A percentile compares a stretch with the other conserved stretches of the same genome.
phyloP scores from a whole-genome alignment of 2,329 filamentous ascomycete genomes.

The Zymoseptoria pseudotritici region DNA sequence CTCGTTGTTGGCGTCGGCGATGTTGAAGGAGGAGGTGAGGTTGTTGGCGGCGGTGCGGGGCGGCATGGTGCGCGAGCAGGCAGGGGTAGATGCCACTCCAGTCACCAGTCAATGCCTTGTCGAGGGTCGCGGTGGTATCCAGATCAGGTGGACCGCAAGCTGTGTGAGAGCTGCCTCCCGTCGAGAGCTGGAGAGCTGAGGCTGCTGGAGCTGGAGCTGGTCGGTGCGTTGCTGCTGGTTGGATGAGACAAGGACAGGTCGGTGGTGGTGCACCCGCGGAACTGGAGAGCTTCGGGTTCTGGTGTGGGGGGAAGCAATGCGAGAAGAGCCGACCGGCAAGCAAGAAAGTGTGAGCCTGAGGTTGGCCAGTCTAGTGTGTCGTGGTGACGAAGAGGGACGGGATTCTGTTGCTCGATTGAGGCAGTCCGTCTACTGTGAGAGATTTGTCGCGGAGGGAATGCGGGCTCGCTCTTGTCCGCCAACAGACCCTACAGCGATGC shows the following conservation, averaged over 20 bases:
- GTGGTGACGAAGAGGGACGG: neutral
- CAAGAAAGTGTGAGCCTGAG: neutral
- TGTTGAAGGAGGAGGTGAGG: constrained; percentile 69
- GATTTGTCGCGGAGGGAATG: neutral
- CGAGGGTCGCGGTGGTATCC: neutral
- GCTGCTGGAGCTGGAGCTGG: constrained; percentile 2
- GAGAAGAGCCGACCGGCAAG: constrained; percentile 3
- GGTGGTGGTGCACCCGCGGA: neutral
- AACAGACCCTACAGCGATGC: neutral
- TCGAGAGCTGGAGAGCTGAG: neutral
- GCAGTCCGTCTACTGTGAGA: no score
- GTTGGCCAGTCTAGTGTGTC: neutral
- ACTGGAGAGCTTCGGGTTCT: neutral
- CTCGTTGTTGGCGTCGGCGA: constrained; percentile 87
- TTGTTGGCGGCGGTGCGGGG: constrained; percentile 62
- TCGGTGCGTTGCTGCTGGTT: neutral
- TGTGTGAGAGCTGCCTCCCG: neutral
- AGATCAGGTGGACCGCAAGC: neutral
- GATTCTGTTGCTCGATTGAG: neutral
- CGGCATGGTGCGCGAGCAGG: constrained; percentile 55
- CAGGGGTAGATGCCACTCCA: neutral
- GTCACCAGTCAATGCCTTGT: neutral
- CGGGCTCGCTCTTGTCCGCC: neutral
- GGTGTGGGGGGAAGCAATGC: neutral
- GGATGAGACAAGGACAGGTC: neutral